Conservation (phyloP, 2,329 filamentous ascomycete species). For the Xylariaceae sp. region DNA sequence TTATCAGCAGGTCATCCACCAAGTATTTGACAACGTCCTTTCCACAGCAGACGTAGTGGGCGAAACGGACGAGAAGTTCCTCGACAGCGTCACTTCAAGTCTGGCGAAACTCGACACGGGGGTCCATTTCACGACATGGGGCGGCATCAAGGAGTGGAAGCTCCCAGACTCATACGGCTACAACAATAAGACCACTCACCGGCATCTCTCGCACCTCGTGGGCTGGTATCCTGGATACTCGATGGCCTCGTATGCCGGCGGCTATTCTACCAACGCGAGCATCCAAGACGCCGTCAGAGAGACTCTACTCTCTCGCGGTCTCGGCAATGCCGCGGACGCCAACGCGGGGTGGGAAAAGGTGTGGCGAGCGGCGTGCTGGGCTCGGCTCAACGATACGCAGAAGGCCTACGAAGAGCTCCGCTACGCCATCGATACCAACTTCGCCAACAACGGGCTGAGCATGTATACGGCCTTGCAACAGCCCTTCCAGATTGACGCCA, state of each 20-base stretch:
- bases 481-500: slow-evolving; percentile 56
- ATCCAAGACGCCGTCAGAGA: slow-evolving; percentile 41
- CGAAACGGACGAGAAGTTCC: slow-evolving; percentile 29
- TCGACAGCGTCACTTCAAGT: slow-evolving; percentile 35
- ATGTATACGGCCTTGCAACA: slow-evolving; percentile 43
- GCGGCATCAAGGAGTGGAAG: slow-evolving; percentile 34
- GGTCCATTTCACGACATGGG: slow-evolving; percentile 29
- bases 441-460: slow-evolving; percentile 44
- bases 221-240: slow-evolving; percentile 52
- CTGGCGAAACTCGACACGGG: slow-evolving; percentile 34
- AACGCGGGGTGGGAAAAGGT: slow-evolving; percentile 55
- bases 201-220: slow-evolving; percentile 50
- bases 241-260: slow-evolving; percentile 38
- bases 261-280: slow-evolving; percentile 37
- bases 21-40: slow-evolving; percentile 37
- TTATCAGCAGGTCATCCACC: slow-evolving; percentile 46
- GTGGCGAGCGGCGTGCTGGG: slow-evolving; percentile 53
- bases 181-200: slow-evolving; percentile 28
- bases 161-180: slow-evolving; percentile 29
- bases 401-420: slow-evolving; percentile 44
- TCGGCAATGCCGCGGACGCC: slow-evolving; percentile 36
- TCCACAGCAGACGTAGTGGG: slow-evolving; percentile 21
- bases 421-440: slow-evolving; percentile 45
- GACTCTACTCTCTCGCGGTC: slow-evolving; percentile 43
- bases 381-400: slow-evolving; percentile 46